phyloP scores from a whole-genome alignment of 768 basidiomycete species.

The Amanita rimosa region DNA sequence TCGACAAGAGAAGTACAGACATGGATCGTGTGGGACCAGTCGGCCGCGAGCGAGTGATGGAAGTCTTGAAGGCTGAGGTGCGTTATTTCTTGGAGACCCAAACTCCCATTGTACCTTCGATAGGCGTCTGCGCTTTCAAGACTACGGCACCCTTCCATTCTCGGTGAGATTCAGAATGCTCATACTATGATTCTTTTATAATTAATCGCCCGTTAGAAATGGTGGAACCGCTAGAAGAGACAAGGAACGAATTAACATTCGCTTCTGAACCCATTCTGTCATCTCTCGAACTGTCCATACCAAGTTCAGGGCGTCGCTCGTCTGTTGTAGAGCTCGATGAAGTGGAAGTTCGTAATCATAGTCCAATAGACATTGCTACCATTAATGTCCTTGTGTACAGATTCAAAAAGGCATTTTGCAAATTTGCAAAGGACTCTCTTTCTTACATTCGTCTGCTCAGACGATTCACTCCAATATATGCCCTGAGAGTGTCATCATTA shows the following conservation, averaged over 20 bases:
- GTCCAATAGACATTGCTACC: constrained; percentile 4
- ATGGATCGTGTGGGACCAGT: constrained; percentile 55
- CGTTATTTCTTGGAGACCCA: constrained; percentile 10
- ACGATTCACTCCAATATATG: constrained; percentile 87
- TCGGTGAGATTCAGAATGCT: constrained; percentile 37
- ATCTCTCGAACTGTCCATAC: constrained; percentile 69
- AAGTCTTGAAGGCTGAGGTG: constrained; percentile 89
- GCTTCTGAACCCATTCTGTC: constrained; percentile 88
- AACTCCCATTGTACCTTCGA: constrained; percentile 2
- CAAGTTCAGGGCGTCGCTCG: constrained; percentile 43
- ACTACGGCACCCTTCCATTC: constrained; percentile 85
- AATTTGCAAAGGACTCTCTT: constrained; percentile 79
- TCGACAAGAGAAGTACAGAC: constrained; percentile 73
- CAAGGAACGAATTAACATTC: constrained; percentile 78
- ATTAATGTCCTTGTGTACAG: constrained; percentile 22
- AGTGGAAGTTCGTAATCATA: constrained; percentile 61
- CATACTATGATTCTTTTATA: constrained; percentile 5
- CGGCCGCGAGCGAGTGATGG: constrained; percentile 66
- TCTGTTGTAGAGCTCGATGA: constrained; percentile 83
- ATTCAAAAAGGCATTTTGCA: constrained; percentile 97
- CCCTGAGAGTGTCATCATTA: constrained; percentile 83
- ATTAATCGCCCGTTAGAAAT: constrained; percentile 50
- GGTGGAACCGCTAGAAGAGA: constrained; percentile 95
- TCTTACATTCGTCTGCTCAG: constrained; percentile 87
- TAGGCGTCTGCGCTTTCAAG: constrained; percentile 78